Conservation (phyloP, 108 stramenopile genomes). For the Craspedostauros australis region DNA sequence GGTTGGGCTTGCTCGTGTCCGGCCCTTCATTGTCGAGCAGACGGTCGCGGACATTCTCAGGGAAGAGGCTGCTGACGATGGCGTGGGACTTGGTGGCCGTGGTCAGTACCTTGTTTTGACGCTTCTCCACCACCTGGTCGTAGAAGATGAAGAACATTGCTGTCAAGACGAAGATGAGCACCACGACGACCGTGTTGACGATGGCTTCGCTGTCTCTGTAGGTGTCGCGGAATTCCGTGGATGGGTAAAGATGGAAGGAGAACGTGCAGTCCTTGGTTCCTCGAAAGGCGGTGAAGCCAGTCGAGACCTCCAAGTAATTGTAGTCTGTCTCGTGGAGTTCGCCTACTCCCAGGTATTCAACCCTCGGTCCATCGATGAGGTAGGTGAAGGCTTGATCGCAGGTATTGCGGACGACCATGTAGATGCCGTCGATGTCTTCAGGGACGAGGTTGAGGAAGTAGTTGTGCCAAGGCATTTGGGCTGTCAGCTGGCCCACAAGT, state of each 20-base stretch:
- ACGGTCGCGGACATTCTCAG: slow-evolving; percentile 39
- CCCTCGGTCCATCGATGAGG: slow-evolving; percentile 20
- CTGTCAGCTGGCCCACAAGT: too few relatives aligned
- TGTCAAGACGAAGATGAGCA: slow-evolving; percentile 36
- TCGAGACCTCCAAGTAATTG: too few relatives aligned
- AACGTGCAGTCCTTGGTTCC: too few relatives aligned
- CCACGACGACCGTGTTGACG: slow-evolving; percentile 20
- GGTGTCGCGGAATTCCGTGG: slow-evolving; percentile 24
- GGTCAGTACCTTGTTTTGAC: slow-evolving; percentile 25
- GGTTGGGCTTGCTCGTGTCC: too few relatives aligned
- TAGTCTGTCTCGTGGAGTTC: slow-evolving; percentile 40
- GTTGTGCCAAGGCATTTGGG: too few relatives aligned
- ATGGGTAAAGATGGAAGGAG: slow-evolving; percentile 27
- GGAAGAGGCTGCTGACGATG: slow-evolving; percentile 44
- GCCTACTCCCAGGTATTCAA: slow-evolving; percentile 38
- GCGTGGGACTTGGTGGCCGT: slow-evolving; percentile 21
- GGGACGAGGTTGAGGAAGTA: slow-evolving; percentile 30
- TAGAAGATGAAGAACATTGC: slow-evolving; percentile 35
- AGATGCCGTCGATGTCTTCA: slow-evolving; percentile 36
- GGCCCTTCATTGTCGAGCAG: too few relatives aligned
- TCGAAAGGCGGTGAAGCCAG: too few relatives aligned
- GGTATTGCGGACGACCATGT: slow-evolving; percentile 35
- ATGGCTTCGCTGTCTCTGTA: slow-evolving; percentile 26
- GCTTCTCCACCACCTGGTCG: slow-evolving; percentile 40
- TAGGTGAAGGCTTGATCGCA: slow-evolving; percentile 38